phyloP scores from a whole-genome alignment of 495 filamentous ascomycete genomes.

The Hypoxylon perforatum region DNA sequence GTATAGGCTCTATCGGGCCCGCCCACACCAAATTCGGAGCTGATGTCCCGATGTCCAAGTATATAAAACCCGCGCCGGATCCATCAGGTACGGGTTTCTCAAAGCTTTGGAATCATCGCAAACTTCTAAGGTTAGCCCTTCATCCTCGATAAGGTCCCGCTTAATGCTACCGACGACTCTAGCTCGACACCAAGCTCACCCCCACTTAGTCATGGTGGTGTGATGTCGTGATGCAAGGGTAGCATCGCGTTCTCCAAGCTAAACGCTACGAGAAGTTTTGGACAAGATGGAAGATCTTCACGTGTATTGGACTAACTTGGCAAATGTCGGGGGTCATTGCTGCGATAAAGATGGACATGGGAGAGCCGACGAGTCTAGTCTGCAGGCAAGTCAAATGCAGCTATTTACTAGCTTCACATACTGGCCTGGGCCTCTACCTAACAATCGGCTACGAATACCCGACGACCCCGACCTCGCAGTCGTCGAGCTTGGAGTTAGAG shows the following conservation, averaged over 20 bases:
- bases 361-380: not conserved
- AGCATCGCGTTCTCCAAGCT: conserved; percentile 11
- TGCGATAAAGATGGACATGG: conserved; percentile 7
- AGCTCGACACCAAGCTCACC: conserved; percentile 23
- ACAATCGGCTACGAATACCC: conserved; percentile 1
- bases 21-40: conserved; percentile 9
- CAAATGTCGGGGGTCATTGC: not conserved
- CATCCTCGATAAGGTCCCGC: conserved; percentile 10
- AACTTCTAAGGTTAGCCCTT: conserved; percentile 7
- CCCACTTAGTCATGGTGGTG: conserved; percentile 20
- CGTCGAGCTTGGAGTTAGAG: not conserved
- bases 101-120: conserved; percentile 1
- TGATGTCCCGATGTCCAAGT: conserved; percentile 6
- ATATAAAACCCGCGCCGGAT: conserved; percentile 27
- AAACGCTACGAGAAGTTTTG: not conserved
- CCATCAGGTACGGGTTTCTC: conserved; percentile 22
- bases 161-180: conserved; percentile 14
- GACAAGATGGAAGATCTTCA: not conserved
- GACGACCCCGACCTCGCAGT: conserved; percentile 26
- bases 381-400: conserved; percentile 6
- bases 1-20: conserved; percentile 10
- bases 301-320: conserved; percentile 3
- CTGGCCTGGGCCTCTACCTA: conserved; percentile 6
- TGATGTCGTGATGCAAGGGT: conserved; percentile 30
- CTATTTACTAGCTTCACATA: conserved; percentile 13